Conservation (phyloP, 2,329 filamentous ascomycete species). For the Ilyonectria destructans region DNA sequence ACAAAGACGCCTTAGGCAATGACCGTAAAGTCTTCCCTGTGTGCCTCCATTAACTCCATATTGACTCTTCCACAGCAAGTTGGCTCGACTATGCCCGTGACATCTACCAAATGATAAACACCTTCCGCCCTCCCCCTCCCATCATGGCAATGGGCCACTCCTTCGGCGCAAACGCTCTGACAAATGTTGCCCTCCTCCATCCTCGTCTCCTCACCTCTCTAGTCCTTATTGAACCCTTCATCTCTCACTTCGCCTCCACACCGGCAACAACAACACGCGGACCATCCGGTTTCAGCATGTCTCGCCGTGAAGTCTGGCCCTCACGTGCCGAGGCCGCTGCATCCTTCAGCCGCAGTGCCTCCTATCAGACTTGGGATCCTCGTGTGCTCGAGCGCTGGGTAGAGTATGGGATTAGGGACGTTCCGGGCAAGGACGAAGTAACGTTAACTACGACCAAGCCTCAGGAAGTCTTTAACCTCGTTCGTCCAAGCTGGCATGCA, state of each 20-base stretch:
- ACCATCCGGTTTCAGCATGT: slow-evolving; percentile 75
- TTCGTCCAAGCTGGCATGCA: slow-evolving; percentile 72
- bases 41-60: slow-evolving; percentile 1
- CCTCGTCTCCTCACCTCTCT: slow-evolving; percentile 85
- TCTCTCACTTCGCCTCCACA: slow-evolving; percentile 66
- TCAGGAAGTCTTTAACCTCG: slow-evolving; percentile 83
- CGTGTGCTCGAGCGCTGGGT: slow-evolving; percentile 79
- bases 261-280: slow-evolving; percentile 53
- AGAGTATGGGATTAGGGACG: slow-evolving; percentile 79
- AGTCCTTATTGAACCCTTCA: slow-evolving; percentile 88
- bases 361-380: slow-evolving; percentile 88
- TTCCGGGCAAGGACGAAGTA: slow-evolving; percentile 66
- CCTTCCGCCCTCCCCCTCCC: slow-evolving; percentile 85
- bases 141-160: slow-evolving; percentile 91
- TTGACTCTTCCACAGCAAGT: slow-evolving; percentile 55
- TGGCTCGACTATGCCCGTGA: slow-evolving; percentile 92
- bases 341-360: slow-evolving; percentile 75
- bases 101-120: slow-evolving; percentile 87
- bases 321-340: slow-evolving; percentile 78
- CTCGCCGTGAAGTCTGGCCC: slow-evolving; percentile 87
- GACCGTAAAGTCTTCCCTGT: slow-evolving; percentile 76
- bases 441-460: slow-evolving; percentile 88
- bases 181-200: slow-evolving; percentile 81
- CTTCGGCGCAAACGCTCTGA: slow-evolving; percentile 84
- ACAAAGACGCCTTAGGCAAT: slow-evolving; percentile 83